Evolutionary conservation across 2,329 filamentous ascomycete genomes (phyloP).

Genomic region (Aspergillus pseudotamarii): DNA sequence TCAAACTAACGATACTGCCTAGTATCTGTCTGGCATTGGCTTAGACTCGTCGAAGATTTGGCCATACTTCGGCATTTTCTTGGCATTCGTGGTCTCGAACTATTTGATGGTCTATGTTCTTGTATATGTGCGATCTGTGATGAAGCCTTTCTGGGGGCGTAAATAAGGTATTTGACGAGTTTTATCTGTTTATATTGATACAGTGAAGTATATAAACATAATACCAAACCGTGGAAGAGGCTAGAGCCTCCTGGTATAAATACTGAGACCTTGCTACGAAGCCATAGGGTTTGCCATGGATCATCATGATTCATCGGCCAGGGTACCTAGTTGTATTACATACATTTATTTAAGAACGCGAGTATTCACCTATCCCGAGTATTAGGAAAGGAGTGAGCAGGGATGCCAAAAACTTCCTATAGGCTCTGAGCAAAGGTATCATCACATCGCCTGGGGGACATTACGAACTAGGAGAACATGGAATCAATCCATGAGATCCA

Average conservation of each 20-base stretch:
- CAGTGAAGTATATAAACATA: background rate
- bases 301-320: no score
- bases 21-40: constrained; percentile 35
- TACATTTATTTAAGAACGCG: no score
- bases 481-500: no score
- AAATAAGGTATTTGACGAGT: constrained; percentile 7
- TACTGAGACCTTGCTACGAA: background rate
- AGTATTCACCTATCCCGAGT: no score
- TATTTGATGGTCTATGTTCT: constrained; percentile 39
- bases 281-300: no score
- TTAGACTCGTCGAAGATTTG: constrained; percentile 37
- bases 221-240: background rate
- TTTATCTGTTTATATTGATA: background rate
- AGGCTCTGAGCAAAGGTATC: no score
- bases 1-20: constrained; percentile 3
- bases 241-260: background rate
- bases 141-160: constrained; percentile 31
- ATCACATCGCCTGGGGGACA: no score
- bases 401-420: no score
- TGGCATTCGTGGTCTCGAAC: constrained; percentile 36
- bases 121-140: constrained; percentile 37
- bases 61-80: constrained; percentile 40
- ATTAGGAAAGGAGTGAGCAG: no score
- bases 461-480: no score
- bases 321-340: no score